phyloP scores from a whole-genome alignment of 768 basidiomycete species.

The Podaxis sp. region DNA sequence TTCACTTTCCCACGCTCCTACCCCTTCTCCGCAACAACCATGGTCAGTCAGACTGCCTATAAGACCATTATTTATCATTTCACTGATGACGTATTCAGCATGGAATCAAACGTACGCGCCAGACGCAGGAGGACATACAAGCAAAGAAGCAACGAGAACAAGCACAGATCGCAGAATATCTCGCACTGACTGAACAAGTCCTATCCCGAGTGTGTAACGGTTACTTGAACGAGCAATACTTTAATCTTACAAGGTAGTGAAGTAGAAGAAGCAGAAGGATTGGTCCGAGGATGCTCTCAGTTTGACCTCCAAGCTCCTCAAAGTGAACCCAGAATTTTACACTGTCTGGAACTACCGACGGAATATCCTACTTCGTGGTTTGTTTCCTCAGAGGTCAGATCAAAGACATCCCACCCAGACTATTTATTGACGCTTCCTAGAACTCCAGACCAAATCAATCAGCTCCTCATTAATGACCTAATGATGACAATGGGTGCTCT shows the following conservation, averaged over 20 bases:
- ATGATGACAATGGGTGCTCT: constrained; percentile 78
- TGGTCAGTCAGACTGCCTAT: constrained; percentile 11
- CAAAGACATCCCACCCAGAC: not conserved
- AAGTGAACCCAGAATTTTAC: constrained; percentile 92
- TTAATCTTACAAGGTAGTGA: constrained; percentile 12
- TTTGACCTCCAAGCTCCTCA: constrained; percentile 75
- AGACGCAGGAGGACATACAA: constrained; percentile 58
- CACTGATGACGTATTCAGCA: constrained; percentile 45
- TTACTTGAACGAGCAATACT: constrained; percentile 7
- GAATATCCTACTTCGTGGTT: constrained; percentile 66
- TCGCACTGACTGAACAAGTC: constrained; percentile 59
- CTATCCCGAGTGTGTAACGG: constrained; percentile 54
- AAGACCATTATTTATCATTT: not conserved
- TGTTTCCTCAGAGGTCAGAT: constrained; percentile 65
- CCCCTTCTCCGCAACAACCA: not conserved
- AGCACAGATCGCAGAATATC: constrained; percentile 75
- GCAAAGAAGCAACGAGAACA: constrained; percentile 70
- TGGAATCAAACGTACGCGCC: constrained; percentile 60
- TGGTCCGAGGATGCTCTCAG: constrained; percentile 74
- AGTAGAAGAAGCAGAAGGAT: constrained; percentile 67
- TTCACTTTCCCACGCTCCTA: constrained; percentile 11
- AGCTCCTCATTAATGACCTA: constrained; percentile 69
- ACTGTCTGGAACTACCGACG: constrained; percentile 96
- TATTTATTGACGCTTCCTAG: constrained; percentile 14
- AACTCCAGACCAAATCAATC: constrained; percentile 57